Conservation (phyloP, 805 yeast genomes). For the Torulaspora maleeae region DNA sequence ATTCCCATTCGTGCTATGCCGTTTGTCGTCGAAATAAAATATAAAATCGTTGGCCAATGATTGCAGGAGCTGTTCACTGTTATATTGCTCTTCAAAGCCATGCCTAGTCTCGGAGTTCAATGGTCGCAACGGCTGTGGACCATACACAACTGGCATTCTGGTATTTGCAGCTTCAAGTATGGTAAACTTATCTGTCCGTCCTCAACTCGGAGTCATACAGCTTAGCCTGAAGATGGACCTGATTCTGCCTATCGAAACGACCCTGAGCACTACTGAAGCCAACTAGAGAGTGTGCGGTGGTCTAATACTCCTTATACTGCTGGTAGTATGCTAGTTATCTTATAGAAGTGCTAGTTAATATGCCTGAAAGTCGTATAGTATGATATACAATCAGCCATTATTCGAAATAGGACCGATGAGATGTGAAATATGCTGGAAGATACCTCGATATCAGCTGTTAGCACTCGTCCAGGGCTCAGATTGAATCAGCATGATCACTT, state of each 20-base stretch:
- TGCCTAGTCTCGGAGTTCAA: conserved; percentile 58
- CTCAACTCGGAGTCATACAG: not conserved
- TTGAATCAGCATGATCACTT: conserved; percentile 29
- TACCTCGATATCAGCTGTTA: not conserved
- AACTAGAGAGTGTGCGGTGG: not conserved
- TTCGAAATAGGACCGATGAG: not conserved
- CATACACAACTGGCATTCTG: conserved; percentile 29
- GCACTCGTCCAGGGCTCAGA: not conserved
- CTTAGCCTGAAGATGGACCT: not conserved
- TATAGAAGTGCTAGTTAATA: not conserved
- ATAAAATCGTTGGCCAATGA: conserved; percentile 62
- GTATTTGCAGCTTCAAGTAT: not conserved
- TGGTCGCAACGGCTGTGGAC: conserved; percentile 41
- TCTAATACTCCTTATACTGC: too few species aligned
- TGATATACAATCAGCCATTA: not conserved
- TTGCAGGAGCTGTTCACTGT: conserved; percentile 47
- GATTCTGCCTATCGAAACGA: not conserved
- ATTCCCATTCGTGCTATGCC: conserved; percentile 86
- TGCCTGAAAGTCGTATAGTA: not conserved
- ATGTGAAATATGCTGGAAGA: not conserved
- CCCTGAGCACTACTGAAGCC: not conserved
- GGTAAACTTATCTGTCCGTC: not conserved
- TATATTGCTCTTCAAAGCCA: conserved; percentile 58
- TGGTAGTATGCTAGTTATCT: too few species aligned
- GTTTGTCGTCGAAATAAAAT: conserved; percentile 84